A percentile compares a stretch with the other conserved stretches of the same genome.
These are phyloP conservation scores for Colletotrichum gloeosporioides DNA, from an alignment of 2,329 filamentous ascomycete species.

Conservation along the genomic window DNA sequence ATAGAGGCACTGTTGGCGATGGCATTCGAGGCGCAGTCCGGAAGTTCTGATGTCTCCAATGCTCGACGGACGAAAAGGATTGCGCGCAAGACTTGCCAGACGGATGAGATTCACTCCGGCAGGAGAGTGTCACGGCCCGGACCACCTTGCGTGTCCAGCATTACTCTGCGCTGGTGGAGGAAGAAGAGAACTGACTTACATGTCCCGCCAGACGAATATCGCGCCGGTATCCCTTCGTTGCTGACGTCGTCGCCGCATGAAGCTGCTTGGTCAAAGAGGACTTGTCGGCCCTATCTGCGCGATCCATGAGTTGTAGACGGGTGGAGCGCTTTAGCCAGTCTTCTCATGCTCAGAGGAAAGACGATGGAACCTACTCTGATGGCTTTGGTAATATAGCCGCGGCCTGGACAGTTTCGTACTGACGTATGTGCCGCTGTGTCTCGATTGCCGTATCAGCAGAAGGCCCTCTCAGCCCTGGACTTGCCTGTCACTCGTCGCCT, in stretches of 20 bases:
- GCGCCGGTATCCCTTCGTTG: background rate
- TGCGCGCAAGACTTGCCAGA: background rate
- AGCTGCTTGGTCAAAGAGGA: background rate
- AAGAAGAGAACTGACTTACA: background rate
- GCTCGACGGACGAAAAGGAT: background rate
- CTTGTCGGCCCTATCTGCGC: background rate
- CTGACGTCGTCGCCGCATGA: background rate
- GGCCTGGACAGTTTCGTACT: background rate
- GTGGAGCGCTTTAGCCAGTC: background rate
- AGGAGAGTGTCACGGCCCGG: background rate
- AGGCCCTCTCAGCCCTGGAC: background rate
- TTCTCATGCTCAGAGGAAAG: background rate
- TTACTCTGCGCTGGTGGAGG: background rate
- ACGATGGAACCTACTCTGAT: background rate
- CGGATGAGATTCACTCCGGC: background rate
- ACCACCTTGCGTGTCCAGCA: background rate
- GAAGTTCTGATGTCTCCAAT: background rate
- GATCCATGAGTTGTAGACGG: background rate
- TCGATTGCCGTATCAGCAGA: background rate
- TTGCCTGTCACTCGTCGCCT: background rate
- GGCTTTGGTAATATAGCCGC: background rate
- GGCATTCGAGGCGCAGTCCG: background rate
- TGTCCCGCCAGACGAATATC: background rate
- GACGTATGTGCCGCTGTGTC: background rate
- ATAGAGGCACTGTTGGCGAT: background rate